Percentiles rank a stretch among this genome's conserved stretches.
phyloP scores from a whole-genome alignment of 2,329 filamentous ascomycete species.

The Talaromyces atroroseus region DNA sequence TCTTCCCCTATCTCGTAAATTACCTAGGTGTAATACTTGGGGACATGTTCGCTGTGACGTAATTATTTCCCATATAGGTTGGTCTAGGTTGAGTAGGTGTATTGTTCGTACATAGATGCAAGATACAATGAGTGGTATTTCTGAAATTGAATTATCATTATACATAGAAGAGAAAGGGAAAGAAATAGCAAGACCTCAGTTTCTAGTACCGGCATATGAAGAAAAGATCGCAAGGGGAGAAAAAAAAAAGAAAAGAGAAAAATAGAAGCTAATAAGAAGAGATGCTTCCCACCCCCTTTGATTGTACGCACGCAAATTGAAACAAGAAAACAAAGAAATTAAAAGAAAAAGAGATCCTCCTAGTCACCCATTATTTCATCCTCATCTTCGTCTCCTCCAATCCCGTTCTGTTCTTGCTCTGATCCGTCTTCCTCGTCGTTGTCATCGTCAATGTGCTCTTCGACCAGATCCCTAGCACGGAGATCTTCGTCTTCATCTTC shows the following conservation, averaged over 20 bases:
- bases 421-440: slow-evolving; percentile 21
- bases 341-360: slow-evolving; percentile 11
- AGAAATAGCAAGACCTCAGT: background rate
- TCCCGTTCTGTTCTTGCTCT: slow-evolving; percentile 12
- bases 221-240: background rate
- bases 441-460: slow-evolving; percentile 22
- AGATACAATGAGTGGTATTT: background rate
- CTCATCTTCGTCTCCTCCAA: slow-evolving; percentile 15
- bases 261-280: background rate
- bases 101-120: background rate
- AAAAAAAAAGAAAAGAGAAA: background rate
- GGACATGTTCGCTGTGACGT: too few relatives aligned
- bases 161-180: background rate
- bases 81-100: too few relatives aligned
- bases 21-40: too few relatives aligned
- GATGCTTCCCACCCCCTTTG: background rate
- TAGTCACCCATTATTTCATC: slow-evolving; percentile 42
- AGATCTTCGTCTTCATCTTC: slow-evolving; percentile 41
- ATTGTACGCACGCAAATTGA: slow-evolving; percentile 3
- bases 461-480: slow-evolving; percentile 30
- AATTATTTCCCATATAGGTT: too few relatives aligned
- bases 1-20: too few relatives aligned
- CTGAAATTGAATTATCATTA: background rate
- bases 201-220: background rate
- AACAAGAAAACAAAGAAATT: slow-evolving; percentile 12